Evolutionary conservation across 2,329 filamentous ascomycete species (phyloP).

Genomic region (Hymenoscyphus linearis): DNA sequence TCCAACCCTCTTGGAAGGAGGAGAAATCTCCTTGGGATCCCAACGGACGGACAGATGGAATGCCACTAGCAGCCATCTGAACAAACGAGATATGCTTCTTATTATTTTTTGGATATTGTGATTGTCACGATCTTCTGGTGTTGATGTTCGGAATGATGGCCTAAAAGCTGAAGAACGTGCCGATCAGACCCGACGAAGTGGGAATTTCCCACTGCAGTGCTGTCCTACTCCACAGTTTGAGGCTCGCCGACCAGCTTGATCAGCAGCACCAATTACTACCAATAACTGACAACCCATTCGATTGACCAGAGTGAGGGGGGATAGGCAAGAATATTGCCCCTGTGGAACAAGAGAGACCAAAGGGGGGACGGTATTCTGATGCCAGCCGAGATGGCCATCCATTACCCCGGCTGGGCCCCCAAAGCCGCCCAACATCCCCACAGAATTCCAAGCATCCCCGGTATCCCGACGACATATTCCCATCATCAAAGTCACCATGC

Average conservation of each 20-base stretch:
- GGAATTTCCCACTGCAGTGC: background rate
- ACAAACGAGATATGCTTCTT: background rate
- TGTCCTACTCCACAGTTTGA: conserved; percentile 3
- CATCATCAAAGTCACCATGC: background rate
- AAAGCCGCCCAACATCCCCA: background rate
- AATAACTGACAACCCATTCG: background rate
- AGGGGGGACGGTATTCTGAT: background rate
- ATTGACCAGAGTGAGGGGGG: background rate
- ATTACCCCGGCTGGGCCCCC: conserved; percentile 3
- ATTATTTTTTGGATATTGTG: background rate
- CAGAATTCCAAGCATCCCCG: background rate
- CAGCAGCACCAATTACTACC: background rate
- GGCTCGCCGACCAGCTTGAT: background rate
- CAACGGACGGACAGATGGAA: conserved; percentile 8
- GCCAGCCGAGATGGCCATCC: background rate
- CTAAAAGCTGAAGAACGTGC: background rate
- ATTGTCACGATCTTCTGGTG: background rate
- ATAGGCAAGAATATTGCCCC: background rate
- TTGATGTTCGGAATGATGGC: background rate
- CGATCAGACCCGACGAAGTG: background rate
- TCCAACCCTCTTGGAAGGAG: conserved; percentile 4
- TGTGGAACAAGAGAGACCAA: background rate
- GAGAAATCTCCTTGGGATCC: conserved; percentile 1
- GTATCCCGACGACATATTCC: background rate
- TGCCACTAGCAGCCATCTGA: background rate